Conservation (phyloP, 1,284 basidiomycete species). For the Cryptococcus sp. region DNA sequence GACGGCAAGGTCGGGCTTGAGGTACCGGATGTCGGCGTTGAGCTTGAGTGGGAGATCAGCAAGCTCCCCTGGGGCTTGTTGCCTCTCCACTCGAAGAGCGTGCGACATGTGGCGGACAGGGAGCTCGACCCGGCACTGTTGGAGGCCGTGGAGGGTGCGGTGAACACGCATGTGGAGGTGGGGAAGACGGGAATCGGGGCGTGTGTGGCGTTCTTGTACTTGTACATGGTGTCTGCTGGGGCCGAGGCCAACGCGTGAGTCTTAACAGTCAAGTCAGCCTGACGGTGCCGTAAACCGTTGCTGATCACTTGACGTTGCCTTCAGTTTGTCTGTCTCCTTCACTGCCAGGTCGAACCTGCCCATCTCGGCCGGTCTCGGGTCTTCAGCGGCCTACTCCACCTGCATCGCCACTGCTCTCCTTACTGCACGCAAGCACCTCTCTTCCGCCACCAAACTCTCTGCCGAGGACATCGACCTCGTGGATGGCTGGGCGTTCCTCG, state of each 20-base stretch:
- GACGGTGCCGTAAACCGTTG: not conserved
- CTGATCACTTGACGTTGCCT: not conserved
- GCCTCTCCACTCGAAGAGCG: conserved; percentile 55
- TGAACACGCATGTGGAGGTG: conserved; percentile 20
- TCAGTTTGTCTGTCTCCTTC: conserved; percentile 59
- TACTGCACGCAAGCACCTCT: conserved; percentile 41
- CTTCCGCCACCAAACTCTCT: conserved; percentile 53
- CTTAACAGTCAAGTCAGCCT: not conserved
- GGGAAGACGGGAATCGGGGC: conserved; percentile 57
- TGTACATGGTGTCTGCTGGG: conserved; percentile 76
- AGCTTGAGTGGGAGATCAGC: conserved; percentile 74
- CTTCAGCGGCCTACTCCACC: conserved; percentile 90
- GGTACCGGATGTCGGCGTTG: conserved; percentile 78
- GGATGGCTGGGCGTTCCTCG: conserved; percentile 90
- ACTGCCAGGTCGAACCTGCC: conserved; percentile 87
- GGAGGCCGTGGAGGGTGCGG: conserved; percentile 58
- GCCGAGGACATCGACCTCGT: conserved; percentile 70
- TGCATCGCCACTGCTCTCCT: conserved; percentile 80
- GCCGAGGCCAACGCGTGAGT: conserved; percentile 59
- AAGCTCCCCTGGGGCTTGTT: conserved; percentile 81
- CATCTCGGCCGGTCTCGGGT: conserved; percentile 97
- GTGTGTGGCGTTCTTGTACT: conserved; percentile 81
- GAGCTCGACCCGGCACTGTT: conserved; percentile 67
- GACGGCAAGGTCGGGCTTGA: conserved; percentile 74
- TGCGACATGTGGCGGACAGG: conserved; percentile 55